phyloP scores from a whole-genome alignment of 495 filamentous ascomycete genomes.

The Penicillium chermesinum region DNA sequence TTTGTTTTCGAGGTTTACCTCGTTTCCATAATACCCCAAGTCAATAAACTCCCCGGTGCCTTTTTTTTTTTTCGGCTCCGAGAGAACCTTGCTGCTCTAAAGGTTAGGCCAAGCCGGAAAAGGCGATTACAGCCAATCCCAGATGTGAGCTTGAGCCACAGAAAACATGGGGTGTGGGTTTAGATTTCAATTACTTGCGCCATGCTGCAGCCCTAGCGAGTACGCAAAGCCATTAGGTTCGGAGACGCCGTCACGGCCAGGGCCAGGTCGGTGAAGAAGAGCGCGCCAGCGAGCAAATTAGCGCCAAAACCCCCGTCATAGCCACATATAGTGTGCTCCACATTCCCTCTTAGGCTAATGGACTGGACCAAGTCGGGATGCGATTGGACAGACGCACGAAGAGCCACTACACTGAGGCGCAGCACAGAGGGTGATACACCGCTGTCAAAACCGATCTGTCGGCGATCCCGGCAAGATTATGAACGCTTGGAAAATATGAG shows the following conservation, averaged over 20 bases:
- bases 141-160: neutral
- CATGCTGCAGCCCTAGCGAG: conserved; percentile 5
- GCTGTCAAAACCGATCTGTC: conserved; percentile 14
- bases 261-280: conserved; percentile 11
- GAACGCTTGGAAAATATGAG: neutral
- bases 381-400: neutral
- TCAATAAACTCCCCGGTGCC: no score
- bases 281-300: conserved; percentile 6
- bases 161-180: neutral
- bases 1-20: neutral
- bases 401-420: conserved; percentile 14
- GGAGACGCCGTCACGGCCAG: conserved; percentile 16
- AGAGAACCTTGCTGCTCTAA: no score
- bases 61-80: no score
- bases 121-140: neutral
- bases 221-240: conserved; percentile 1
- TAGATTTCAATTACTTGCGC: neutral
- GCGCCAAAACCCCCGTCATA: conserved; percentile 15
- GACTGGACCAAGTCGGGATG: neutral
- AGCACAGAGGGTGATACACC: conserved; percentile 17
- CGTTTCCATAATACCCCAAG: neutral
- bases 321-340: conserved; percentile 12
- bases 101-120: neutral
- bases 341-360: neutral
- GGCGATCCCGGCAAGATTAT: conserved; percentile 21